Percentiles rank a stretch among this genome's conserved stretches.
Conservation (phyloP, 2,329 filamentous ascomycete genomes). For the Aspergillus calidoustus region DNA sequence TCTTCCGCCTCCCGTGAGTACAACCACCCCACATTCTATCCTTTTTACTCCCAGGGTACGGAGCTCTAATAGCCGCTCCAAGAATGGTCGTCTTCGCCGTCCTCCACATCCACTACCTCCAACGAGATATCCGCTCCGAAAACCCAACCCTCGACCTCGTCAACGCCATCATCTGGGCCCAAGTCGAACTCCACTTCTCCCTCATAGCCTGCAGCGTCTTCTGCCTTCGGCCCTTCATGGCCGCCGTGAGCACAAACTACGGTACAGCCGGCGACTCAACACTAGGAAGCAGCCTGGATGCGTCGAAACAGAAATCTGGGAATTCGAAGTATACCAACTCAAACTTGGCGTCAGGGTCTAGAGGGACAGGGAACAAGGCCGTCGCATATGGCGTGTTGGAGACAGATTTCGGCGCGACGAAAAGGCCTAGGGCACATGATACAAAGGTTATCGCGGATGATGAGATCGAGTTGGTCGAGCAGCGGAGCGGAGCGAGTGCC, state of each 20-base stretch:
- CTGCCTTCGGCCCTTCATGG: conserved; percentile 43
- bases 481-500: conserved; percentile 7
- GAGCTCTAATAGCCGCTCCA: neutral
- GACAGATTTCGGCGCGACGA: neutral
- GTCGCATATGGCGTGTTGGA: neutral
- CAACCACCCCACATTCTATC: neutral
- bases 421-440: neutral
- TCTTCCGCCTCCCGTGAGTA: conserved; percentile 44
- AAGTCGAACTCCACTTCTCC: conserved; percentile 41
- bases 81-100: conserved; percentile 40
- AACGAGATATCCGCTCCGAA: conserved; percentile 31
- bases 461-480: conserved; percentile 22
- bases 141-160: conserved; percentile 43
- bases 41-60: neutral
- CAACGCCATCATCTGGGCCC: conserved; percentile 41
- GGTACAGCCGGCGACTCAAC: conserved; percentile 39
- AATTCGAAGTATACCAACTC: conserved; percentile 28
- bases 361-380: neutral
- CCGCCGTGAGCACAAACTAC: conserved; percentile 42
- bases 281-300: conserved; percentile 29
- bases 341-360: conserved; percentile 9
- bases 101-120: conserved; percentile 41
- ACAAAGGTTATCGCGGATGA: conserved; percentile 4
- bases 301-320: conserved; percentile 22
- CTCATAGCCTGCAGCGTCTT: conserved; percentile 45